Evolutionary conservation across 2,329 filamentous ascomycete genomes (phyloP), one percentile per base, ranked within the genome.

Genomic region (Hymenoscyphus fructigenus): DNA sequence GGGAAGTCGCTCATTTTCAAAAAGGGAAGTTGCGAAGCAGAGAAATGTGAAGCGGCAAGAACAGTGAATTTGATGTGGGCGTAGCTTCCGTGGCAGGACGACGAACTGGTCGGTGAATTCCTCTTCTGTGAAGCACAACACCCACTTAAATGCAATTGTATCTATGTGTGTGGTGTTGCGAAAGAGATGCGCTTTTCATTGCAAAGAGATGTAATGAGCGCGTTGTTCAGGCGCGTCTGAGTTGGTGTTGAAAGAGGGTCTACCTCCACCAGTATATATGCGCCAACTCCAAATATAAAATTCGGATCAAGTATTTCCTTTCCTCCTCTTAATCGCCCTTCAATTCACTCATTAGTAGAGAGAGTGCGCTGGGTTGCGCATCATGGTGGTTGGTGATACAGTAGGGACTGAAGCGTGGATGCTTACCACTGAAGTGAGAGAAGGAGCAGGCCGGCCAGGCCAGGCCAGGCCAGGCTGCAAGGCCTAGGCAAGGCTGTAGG

Each of bases 1-100:
- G 20, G n/a, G 56, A 56, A 60, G 62, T 62, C n/a, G 56, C 57
- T 65, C 64, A 65, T 65, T 29, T 47, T 56, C 32, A 28, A 47
- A 34, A 50, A 23, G 17, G 20, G 44, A 50, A 50, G 44, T 50
- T 7, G n/a, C 44, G 17, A n/a, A 23, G 44, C 44, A 47, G 44
- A 47, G 17, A 36, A 3, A 32, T 32, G 41, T 50, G 44, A 50
- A 20, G 17, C 12, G 15, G 41, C n/a, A 5, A 15, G n/a, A 20
- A 29, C n/a, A 29, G 28, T 29, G 3, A 29, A 29, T 29, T 32
- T 32, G 9, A 32, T 32, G 29, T 1, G 5, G 29, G 29, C 29
- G 29, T 5, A 7, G 29, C 29, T 9, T 47, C 34, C 14, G 34
- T 9, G 14, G 34, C 34, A 36, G 34, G 34, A 32, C 29, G 29